Percentiles rank a stretch among this genome's conserved stretches.
Conservation (phyloP, 768 basidiomycete genomes). For the Tulasnella sp. region DNA sequence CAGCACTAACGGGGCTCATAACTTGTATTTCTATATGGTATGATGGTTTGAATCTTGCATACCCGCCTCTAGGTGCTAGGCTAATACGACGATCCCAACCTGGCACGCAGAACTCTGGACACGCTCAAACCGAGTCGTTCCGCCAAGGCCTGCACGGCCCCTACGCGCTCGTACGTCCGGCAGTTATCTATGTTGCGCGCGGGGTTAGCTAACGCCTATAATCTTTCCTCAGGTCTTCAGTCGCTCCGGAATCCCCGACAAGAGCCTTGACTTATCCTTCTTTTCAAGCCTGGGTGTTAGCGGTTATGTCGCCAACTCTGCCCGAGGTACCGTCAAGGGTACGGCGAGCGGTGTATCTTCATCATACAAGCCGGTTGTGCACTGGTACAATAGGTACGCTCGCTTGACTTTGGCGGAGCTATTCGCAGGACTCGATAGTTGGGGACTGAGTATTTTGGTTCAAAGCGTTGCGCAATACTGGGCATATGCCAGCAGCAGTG, state of each 20-base stretch:
- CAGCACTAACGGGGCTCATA: constrained; percentile 1
- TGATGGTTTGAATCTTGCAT: not conserved
- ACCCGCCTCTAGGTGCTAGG: not conserved
- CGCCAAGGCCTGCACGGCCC: constrained; percentile 25
- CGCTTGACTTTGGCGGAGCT: not conserved
- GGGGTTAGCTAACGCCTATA: not conserved
- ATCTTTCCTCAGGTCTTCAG: not conserved
- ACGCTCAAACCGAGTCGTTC: constrained; percentile 23
- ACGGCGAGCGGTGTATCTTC: constrained; percentile 47
- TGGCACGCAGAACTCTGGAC: constrained; percentile 22
- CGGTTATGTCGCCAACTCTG: constrained; percentile 47
- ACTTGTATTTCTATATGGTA: constrained; percentile 24
- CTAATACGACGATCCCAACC: not conserved
- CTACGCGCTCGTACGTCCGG: constrained; percentile 17
- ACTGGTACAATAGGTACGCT: constrained; percentile 18
- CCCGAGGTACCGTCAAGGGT: constrained; percentile 47
- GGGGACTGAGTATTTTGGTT: not conserved
- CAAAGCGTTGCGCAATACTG: constrained; percentile 48
- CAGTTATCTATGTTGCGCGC: not conserved
- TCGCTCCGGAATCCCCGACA: constrained; percentile 39
- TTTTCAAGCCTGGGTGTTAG: constrained; percentile 45
- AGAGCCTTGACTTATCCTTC: constrained; percentile 35
- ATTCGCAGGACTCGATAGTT: not conserved
- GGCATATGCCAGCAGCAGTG: constrained; percentile 43
- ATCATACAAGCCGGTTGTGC: constrained; percentile 32